A percentile compares a stretch with the other conserved stretches of the same genome.
phyloP scores from a whole-genome alignment of 108 stramenopile genomes.

The Fragilariopsis cylindrus region DNA sequence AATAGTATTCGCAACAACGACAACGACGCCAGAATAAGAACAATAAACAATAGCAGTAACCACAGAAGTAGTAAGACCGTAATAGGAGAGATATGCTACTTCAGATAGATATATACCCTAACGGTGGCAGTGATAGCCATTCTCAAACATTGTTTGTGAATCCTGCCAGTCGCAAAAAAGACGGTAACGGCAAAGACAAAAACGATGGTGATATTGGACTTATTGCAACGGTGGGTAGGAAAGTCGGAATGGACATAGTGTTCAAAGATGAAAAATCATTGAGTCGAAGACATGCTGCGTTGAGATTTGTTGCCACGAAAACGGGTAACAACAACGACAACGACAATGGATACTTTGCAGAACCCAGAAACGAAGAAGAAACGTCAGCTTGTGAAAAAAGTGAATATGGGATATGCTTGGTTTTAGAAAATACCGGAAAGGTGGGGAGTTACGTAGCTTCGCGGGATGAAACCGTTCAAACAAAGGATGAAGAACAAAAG shows the following conservation, averaged over 20 bases:
- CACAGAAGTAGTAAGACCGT: too few relatives aligned
- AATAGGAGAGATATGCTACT: neutral
- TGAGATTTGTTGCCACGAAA: constrained; percentile 13
- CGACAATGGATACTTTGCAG: neutral
- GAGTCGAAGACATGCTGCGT: constrained; percentile 24
- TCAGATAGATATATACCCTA: neutral
- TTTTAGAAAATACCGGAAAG: constrained; percentile 35
- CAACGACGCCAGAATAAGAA: too few relatives aligned
- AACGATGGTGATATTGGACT: neutral
- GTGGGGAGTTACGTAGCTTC: constrained; percentile 27
- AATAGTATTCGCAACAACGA: too few relatives aligned
- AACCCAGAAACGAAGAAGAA: constrained; percentile 30
- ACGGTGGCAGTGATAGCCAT: neutral
- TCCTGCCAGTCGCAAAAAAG: neutral
- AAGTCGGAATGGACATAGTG: constrained; percentile 26
- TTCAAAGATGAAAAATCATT: constrained; percentile 31
- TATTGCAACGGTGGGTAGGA: constrained; percentile 24
- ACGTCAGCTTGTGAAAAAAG: constrained; percentile 17
- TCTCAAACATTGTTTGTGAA: neutral
- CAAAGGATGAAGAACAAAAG: too few relatives aligned
- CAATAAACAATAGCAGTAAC: too few relatives aligned
- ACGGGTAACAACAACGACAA: neutral
- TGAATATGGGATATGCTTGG: constrained; percentile 27
- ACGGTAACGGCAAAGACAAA: neutral
- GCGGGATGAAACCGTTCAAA: neutral